Conservation (phyloP, 2,329 filamentous ascomycete genomes). For the Diaporthe sp. region DNA sequence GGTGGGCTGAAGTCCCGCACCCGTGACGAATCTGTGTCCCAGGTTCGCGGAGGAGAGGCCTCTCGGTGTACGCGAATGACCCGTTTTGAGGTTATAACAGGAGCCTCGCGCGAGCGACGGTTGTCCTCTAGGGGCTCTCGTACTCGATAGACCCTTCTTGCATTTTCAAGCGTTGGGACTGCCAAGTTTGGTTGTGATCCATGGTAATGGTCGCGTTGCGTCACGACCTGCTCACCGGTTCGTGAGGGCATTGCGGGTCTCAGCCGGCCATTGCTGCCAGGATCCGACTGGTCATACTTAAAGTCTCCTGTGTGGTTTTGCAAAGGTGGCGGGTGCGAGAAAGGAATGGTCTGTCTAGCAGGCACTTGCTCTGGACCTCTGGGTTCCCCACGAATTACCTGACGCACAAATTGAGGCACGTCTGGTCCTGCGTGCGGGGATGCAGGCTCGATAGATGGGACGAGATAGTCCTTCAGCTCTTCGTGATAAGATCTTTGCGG, state of each 20-base stretch:
- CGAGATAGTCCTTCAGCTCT: conserved; percentile 58
- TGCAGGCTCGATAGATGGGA: conserved; percentile 61
- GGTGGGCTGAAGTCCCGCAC: conserved; percentile 37
- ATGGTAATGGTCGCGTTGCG: conserved; percentile 17
- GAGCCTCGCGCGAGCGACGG: conserved; percentile 5
- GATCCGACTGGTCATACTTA: conserved; percentile 18
- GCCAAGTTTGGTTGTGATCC: conserved; percentile 22
- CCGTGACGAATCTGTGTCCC: conserved; percentile 24
- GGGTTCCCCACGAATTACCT: conserved; percentile 31
- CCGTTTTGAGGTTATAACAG: conserved; percentile 26
- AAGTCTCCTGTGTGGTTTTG: conserved; percentile 10
- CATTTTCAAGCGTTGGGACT: conserved; percentile 23
- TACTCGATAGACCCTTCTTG: conserved; percentile 34
- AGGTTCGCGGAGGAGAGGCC: neutral
- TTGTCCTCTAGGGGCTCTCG: conserved; percentile 36
- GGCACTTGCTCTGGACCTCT: conserved; percentile 42
- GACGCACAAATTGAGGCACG: conserved; percentile 36
- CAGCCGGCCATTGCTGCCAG: conserved; percentile 6
- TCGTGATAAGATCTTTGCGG: conserved; percentile 46
- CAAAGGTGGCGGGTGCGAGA: conserved; percentile 2
- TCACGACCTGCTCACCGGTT: conserved; percentile 10
- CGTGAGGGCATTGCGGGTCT: conserved; percentile 15
- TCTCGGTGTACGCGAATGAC: conserved; percentile 37
- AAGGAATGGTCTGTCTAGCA: conserved; percentile 30
- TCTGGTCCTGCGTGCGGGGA: conserved; percentile 51